Evolutionary conservation across 1,284 basidiomycete genomes (phyloP), one percentile per base, ranked within the genome.

Genomic region (Trichosporon coremiiforme): DNA sequence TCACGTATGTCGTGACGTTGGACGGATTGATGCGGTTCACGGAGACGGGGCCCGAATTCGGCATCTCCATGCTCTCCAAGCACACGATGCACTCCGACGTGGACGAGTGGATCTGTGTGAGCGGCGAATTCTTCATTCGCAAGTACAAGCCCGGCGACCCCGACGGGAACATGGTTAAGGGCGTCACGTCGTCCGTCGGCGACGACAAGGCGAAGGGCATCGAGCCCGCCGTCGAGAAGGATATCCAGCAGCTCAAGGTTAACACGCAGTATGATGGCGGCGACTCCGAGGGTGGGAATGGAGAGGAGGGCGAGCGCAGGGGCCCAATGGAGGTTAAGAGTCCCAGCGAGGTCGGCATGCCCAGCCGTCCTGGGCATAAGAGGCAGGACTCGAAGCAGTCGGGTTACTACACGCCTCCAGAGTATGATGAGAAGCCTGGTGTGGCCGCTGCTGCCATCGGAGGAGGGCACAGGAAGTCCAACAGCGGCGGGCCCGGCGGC

Each of bases 71-170:
- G 69, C 78, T 87, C 36, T 85, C 83, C 77, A 87, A 87, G 73
- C 86, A 87, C 73, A 85, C 84, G n/a, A 86, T 86, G 86, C 86
- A 87, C 75, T 83, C 85, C 36, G 84, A 86, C 73, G 85, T 85
- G 13, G 78, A 85, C n/a, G 68, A 76, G 79, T 78, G 17, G 12
- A 77, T 75, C 17, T 82, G 79, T 68, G 78, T 75, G 73, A 78
- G 76, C 50, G 81, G 81, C 60, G 81, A 82, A 68, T 82, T 82
- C 71, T 73, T 79, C n/a, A 64, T 73, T 5, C 69, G 71, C 67
- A 55, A 60, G 47, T 67, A 53, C 15, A 74, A 29, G 68, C 45
- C 20, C 9, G 57, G 63, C 41, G 65, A 74, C 47, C 69, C 74
- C 10, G 75, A 75, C 2, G 75, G 75, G 33, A 67, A 70, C 10